These are phyloP conservation scores for Geotrichum restrictum DNA, from an alignment of 1,139 yeast species.

Conservation along the genomic window DNA sequence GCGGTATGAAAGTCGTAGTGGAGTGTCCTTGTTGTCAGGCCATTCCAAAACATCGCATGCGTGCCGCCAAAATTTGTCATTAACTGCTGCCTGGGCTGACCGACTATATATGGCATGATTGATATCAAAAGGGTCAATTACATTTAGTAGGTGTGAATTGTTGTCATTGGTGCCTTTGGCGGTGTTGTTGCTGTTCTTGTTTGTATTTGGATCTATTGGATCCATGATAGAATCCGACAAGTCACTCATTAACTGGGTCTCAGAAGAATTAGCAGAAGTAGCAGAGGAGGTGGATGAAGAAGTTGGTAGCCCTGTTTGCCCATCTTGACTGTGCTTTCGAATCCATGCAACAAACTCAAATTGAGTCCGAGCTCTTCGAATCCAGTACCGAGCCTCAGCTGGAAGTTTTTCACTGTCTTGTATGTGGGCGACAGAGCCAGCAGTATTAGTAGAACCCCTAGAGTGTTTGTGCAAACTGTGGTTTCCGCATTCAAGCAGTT, in stretches of 20 bases:
- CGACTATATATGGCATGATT: background rate
- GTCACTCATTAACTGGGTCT: too few relatives aligned
- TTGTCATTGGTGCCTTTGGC: background rate
- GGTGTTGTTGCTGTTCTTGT: background rate
- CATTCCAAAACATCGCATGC: constrained; percentile 12
- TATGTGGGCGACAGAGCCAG: background rate
- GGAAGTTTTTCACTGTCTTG: constrained; percentile 4
- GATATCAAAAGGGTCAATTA: constrained; percentile 13
- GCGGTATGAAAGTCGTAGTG: constrained; percentile 4
- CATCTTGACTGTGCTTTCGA: background rate
- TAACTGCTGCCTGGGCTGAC: background rate
- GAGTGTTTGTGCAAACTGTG: background rate
- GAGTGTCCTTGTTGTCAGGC: background rate
- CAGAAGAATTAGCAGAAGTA: background rate
- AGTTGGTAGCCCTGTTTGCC: background rate
- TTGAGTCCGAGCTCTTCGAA: constrained; percentile 18
- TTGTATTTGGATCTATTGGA: too few relatives aligned
- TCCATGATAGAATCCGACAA: too few relatives aligned
- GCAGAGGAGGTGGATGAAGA: background rate
- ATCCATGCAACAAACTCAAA: constrained; percentile 11
- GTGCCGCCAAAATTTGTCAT: constrained; percentile 5
- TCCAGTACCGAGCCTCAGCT: constrained; percentile 12
- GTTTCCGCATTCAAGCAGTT: constrained; percentile 10
- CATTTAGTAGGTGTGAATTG: too few relatives aligned
- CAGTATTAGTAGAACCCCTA: background rate